Percentiles rank a stretch among this genome's conserved stretches.
Evolutionary conservation across 2,329 filamentous ascomycete genomes (phyloP).

Genomic region (Zymoseptoria passerinii): DNA sequence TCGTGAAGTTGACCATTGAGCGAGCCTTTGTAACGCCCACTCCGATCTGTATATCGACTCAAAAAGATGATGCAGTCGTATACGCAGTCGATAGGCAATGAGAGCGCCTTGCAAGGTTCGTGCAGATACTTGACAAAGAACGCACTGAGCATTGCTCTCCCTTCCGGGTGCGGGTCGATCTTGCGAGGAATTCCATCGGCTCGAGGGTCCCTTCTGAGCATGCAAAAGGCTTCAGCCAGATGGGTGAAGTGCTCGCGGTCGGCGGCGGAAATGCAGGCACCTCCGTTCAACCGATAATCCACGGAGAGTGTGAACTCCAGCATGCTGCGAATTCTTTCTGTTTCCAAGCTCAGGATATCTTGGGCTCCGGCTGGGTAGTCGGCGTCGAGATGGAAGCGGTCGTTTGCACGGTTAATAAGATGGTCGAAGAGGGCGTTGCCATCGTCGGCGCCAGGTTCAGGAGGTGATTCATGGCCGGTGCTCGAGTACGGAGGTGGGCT

Average conservation of each 20-base stretch:
- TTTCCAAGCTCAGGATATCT: neutral
- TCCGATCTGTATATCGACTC: neutral
- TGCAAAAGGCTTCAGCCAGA: neutral
- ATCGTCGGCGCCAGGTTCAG: neutral
- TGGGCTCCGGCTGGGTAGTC: neutral
- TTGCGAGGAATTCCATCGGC: neutral
- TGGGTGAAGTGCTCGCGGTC: conserved; percentile 2
- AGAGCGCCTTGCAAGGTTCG: conserved; percentile 1
- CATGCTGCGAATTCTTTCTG: neutral
- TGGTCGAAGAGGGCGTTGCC: neutral
- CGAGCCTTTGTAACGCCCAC: conserved; percentile 1
- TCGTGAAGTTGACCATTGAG: neutral
- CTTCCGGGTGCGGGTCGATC: neutral
- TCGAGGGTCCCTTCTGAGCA: neutral
- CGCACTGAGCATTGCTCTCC: neutral
- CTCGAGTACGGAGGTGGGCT: neutral
- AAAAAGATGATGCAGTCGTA: neutral
- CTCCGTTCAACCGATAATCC: neutral
- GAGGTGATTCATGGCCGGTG: neutral
- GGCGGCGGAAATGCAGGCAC: neutral
- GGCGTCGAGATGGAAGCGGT: neutral
- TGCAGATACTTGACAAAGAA: conserved; percentile 3
- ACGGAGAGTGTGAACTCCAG: neutral
- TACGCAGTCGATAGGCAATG: neutral
- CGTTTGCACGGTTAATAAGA: neutral